phyloP scores from a whole-genome alignment of 306 rosid species.

The Cucumis cinereus region DNA sequence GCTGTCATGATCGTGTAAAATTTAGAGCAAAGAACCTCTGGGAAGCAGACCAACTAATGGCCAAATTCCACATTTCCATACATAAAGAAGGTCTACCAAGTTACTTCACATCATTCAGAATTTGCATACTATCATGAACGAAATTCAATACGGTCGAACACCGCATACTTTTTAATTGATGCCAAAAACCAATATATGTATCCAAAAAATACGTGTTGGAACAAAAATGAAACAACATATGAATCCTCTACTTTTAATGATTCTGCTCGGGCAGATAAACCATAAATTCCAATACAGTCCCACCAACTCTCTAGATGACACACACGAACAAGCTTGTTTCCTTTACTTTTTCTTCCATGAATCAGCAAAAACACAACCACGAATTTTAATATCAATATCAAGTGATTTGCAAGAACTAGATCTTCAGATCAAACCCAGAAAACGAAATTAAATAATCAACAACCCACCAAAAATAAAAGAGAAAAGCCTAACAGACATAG shows the following conservation, averaged over 20 bases:
- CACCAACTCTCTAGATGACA: background rate
- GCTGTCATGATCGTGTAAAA: background rate
- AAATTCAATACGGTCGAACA: background rate
- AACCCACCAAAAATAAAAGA: constrained; percentile 36
- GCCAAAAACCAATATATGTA: background rate
- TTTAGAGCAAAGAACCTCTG: background rate
- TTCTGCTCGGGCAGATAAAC: background rate
- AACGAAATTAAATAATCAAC: constrained; percentile 39
- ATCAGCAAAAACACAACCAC: background rate
- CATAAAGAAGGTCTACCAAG: background rate
- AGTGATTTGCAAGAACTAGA: background rate
- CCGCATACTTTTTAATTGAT: background rate
- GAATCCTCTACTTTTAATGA: background rate
- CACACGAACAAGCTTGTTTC: background rate
- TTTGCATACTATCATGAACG: background rate
- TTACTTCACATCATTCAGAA: background rate
- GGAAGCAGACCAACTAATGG: background rate
- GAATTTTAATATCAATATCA: background rate
- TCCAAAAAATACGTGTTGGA: background rate
- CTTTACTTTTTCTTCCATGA: background rate
- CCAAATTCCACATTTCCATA: background rate
- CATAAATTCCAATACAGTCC: background rate
- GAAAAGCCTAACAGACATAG: constrained; percentile 21
- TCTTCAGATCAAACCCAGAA: constrained; percentile 15
- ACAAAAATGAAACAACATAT: background rate